These are phyloP conservation scores for Pelargonium cotyledonis DNA, from an alignment of 441 rosid species.

Conservation along the genomic window DNA sequence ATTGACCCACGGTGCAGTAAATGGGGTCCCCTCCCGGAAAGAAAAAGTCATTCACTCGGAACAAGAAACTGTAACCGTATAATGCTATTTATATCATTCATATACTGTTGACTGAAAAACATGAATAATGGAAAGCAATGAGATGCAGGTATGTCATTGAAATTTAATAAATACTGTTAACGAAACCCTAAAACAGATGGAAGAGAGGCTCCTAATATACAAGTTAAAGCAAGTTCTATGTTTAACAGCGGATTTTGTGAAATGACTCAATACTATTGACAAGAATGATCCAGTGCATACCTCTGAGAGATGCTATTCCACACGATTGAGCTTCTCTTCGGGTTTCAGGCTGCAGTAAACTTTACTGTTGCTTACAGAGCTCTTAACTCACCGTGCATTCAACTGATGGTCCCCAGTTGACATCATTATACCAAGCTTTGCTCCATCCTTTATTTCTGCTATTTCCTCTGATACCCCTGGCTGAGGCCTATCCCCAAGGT, in stretches of 20 bases:
- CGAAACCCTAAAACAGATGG: conserved; percentile 75
- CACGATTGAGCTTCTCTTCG: conserved; percentile 80
- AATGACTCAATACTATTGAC: background rate
- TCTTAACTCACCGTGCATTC: conserved; percentile 90
- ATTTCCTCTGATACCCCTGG: conserved; percentile 69
- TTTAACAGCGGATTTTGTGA: conserved; percentile 23
- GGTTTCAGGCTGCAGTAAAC: conserved; percentile 80
- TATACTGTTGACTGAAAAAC: background rate
- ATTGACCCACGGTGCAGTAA: background rate
- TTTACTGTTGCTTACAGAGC: conserved; percentile 73
- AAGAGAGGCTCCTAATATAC: conserved; percentile 68
- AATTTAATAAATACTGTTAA: conserved; percentile 49
- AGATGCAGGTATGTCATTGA: too few relatives aligned
- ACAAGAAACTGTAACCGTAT: background rate
- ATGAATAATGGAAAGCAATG: background rate
- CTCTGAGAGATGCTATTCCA: conserved; percentile 57
- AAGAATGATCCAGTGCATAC: conserved; percentile 25
- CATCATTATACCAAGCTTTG: conserved; percentile 68
- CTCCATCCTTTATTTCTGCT: conserved; percentile 50
- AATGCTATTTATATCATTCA: background rate
- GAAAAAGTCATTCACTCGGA: background rate
- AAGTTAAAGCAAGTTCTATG: conserved; percentile 63
- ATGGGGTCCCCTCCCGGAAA: background rate
- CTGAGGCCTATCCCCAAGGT: conserved; percentile 82
- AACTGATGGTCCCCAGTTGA: conserved; percentile 87